Base-by-base conservation (phyloP, 148 eudicot genomes). In the Talinum fruticosum region DNA sequence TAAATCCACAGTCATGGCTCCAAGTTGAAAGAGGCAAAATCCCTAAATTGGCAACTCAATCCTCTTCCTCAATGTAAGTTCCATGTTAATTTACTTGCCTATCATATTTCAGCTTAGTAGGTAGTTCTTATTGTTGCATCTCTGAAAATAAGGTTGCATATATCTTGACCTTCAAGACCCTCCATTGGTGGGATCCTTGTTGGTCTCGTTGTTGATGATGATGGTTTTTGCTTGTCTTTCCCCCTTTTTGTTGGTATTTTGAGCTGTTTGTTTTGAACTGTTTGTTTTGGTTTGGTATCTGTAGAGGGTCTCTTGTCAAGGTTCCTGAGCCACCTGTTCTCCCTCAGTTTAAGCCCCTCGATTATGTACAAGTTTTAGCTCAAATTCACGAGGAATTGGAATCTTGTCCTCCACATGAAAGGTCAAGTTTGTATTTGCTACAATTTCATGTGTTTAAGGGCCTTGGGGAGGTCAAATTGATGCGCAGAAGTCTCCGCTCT, bases 381-480 rank as follows among this genome's bases (percentile, higher is more conserved):
- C 94, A 89, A 87, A 89, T 93, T 77, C 97, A 96, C 61, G 97
- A 96, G 80, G 95, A 96, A 59, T 87, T 96, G 7, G 97, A 96
- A 76, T 87, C 93, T 10, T 96, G 99, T 79, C 77, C 87, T 30
- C 80, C 84, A 13, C 77, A 85, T 71, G 92, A 81, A 69, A 88
- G 92, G 81, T 85, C 99, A 36, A 84, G 75, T 73, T 85, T 93
- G 66, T 93, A 91, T 85, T 85, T 93, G 82, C 79, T 93, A 66
- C 97, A 96, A 79, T 93, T 86, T 81, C 97, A 91, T 81, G 97
- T 96, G 79, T 96, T 96, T 85, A 93, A 89, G 87, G 99, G 99
- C 32, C 92, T 96, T 47, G 97, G 95, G 28, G 99, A 96, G 86
- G 82, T 84, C 53, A 96, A 96, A 74, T 84, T 93, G 77, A 93